Evolutionary conservation across 805 yeast genomes (phyloP).

Genomic region (Wickerhamomyces tratensis): DNA sequence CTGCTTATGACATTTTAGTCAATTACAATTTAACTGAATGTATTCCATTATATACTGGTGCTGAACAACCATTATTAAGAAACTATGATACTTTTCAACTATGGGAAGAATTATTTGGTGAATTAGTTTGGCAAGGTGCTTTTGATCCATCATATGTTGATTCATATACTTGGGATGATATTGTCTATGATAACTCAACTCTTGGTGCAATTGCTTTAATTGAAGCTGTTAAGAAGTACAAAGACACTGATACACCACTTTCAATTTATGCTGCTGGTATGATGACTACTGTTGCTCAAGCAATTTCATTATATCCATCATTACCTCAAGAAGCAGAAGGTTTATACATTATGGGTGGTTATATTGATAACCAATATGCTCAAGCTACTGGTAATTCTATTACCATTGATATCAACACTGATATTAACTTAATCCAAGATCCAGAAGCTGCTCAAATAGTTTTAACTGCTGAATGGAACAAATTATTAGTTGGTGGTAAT

Average conservation of each 20-base stretch:
- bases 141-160: constrained; percentile 24
- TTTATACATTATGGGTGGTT: constrained; percentile 35
- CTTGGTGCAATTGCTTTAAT: constrained; percentile 31
- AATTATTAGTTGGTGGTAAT: constrained; percentile 30
- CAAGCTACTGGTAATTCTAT: constrained; percentile 22
- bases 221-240: constrained; percentile 28
- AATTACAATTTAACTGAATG: constrained; percentile 26
- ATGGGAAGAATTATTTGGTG: constrained; percentile 29
- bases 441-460: constrained; percentile 37
- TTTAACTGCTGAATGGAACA: constrained; percentile 30
- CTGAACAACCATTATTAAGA: constrained; percentile 27
- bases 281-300: constrained; percentile 37
- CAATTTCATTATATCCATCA: constrained; percentile 28
- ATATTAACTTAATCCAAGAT: constrained; percentile 33
- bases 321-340: constrained; percentile 29
- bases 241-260: constrained; percentile 25
- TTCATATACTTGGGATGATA: constrained; percentile 22
- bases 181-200: constrained; percentile 19
- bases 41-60: constrained; percentile 28
- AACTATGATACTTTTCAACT: constrained; percentile 28
- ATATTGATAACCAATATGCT: constrained; percentile 30
- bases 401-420: constrained; percentile 30
- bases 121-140: constrained; percentile 33
- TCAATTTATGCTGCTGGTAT: constrained; percentile 30
- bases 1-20: constrained; percentile 19